These are phyloP conservation scores for Pestalotiopsis fici DNA, from an alignment of 2,329 filamentous ascomycete species.

Conservation along the genomic window DNA sequence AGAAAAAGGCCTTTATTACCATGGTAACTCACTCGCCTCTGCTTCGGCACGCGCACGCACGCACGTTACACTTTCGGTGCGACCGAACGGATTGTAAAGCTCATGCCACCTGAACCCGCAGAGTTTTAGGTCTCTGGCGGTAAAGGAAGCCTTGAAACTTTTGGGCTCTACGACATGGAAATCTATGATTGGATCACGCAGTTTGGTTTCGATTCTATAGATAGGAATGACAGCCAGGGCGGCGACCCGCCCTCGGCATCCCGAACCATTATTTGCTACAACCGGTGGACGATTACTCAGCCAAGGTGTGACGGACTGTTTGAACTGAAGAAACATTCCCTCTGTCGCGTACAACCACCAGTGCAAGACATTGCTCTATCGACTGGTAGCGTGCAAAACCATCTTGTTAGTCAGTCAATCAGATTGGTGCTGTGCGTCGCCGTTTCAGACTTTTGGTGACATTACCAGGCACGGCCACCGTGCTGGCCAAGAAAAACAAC, in stretches of 20 bases:
- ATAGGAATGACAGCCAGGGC: neutral
- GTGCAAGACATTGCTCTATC: no score
- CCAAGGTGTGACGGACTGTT: neutral
- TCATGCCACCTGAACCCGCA: neutral
- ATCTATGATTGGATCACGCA: neutral
- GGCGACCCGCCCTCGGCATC: neutral
- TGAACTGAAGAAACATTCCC: neutral
- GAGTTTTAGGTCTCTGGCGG: neutral
- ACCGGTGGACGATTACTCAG: neutral
- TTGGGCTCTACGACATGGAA: neutral
- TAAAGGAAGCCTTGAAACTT: neutral
- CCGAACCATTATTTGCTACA: neutral
- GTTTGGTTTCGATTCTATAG: neutral
- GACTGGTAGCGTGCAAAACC: neutral
- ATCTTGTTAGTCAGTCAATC: neutral
- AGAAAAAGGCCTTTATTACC: neutral
- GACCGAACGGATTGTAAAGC: neutral
- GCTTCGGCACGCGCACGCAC: neutral
- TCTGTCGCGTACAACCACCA: no score
- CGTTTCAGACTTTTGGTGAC: neutral
- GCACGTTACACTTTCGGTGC: neutral
- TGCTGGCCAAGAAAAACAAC: neutral
- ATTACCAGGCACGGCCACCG: neutral
- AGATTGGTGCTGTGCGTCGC: neutral
- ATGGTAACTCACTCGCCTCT: neutral